Base-by-base conservation (phyloP, 202 grass and related monocot genomes). In the Saccharum hybrid region DNA sequence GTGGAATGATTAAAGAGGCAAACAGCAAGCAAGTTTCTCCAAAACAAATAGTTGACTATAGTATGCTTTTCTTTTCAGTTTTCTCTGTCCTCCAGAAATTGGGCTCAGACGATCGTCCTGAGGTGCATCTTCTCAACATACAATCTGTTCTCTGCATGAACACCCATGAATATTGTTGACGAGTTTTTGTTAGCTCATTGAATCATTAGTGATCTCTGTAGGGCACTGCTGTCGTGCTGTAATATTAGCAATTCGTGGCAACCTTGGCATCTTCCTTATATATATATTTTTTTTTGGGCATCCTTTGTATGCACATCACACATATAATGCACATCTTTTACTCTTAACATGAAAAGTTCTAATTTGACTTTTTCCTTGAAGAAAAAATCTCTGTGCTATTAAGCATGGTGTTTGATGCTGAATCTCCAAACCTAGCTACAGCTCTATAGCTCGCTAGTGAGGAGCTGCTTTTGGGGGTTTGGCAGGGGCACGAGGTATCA, bases 1-100 rank as follows among this genome's bases (percentile, higher is more conserved):
- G 22, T 74, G 28, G 39, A 76, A 69, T 80, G 31, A 43, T 8
- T n/a, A 54, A 68, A 80, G 78, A 72, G 38, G 52, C 49, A 76
- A 56, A 67, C 42, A 41, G 64, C 76, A 77, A 84, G 48, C 81
- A 88, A 85, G 73, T 80, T 69, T 28, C 71, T 23, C 60, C 46
- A 18, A 84, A 79, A 85, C 83, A 71, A 88, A 52, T 66, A 40
- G 90, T 88, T 92, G 96, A 98, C 92, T 92, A 88, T 71, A 94
- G 84, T 84, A 93, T 92, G 82, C 86, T 98, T 79, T 90, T 98
- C 74, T 95, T 98, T 76, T 98, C 96, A 49, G 90, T 98, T 57
- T 98, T 98, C 65, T 91, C 91, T 68, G 92, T 92, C 83, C 91
- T 95, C 68, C 90, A 93, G 76, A 90, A 90, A 72, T 84, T 98